Evolutionary conservation across 2,329 filamentous ascomycete species (phyloP).

Genomic region (Teratosphaeria epicoccoides): DNA sequence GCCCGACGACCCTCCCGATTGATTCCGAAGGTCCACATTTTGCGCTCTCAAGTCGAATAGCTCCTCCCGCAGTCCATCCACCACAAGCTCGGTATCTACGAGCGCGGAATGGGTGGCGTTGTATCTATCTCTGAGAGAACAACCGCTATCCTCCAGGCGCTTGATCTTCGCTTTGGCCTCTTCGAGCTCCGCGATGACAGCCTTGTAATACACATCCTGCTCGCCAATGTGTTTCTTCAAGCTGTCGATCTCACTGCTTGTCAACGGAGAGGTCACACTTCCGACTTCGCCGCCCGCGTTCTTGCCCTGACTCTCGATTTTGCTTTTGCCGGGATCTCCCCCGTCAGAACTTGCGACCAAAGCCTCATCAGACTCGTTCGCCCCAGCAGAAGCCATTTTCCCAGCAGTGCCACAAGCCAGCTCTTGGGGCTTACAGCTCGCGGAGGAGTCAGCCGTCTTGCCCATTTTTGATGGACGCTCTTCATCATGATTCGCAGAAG

Average conservation of each 20-base stretch:
- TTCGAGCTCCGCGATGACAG: not conserved
- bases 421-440: not conserved
- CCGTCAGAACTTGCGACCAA: not conserved
- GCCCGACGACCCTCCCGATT: not conserved
- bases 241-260: not conserved
- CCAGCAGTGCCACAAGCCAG: not conserved
- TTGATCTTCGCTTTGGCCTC: not conserved
- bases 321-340: too few relatives aligned
- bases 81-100: not conserved
- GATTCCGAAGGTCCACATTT: not conserved
- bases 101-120: not conserved
- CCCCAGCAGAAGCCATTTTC: not conserved
- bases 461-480: not conserved
- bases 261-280: not conserved
- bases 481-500: not conserved
- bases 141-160: not conserved
- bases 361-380: not conserved
- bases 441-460: not conserved
- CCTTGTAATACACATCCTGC: not conserved
- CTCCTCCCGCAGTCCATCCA: slow-evolving; percentile 1
- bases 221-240: not conserved
- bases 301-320: not conserved
- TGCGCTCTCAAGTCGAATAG: not conserved
- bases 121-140: not conserved
- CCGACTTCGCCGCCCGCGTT: not conserved